Conservation (phyloP, 805 yeast genomes). For the Barnettozyma populi region DNA sequence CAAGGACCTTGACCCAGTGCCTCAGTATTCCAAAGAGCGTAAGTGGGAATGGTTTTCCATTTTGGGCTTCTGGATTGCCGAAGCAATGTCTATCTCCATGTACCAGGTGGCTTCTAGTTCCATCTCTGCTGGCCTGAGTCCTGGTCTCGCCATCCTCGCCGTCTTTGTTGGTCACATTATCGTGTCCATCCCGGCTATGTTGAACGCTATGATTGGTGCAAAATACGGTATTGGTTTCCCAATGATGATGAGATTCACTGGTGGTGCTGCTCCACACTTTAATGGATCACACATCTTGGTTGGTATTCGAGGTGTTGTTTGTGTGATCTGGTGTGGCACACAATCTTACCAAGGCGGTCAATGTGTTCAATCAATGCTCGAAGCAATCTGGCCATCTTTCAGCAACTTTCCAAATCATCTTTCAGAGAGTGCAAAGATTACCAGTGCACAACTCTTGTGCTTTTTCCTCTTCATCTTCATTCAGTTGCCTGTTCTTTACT, state of each 20-base stretch:
- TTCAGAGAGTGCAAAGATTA: conserved; percentile 19
- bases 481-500: conserved; percentile 30
- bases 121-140: conserved; percentile 52
- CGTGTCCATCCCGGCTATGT: conserved; percentile 23
- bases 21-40: conserved; percentile 47
- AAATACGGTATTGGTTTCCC: conserved; percentile 33
- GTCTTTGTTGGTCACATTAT: conserved; percentile 25
- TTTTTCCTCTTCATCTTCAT: conserved; percentile 30
- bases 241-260: conserved; percentile 28
- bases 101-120: conserved; percentile 79
- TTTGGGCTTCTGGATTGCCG: conserved; percentile 60
- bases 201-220: conserved; percentile 26
- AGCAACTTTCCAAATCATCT: conserved; percentile 32
- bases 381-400: conserved; percentile 50
- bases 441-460: conserved; percentile 28
- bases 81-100: conserved; percentile 71
- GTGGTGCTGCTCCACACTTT: conserved; percentile 31
- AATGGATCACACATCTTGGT: conserved; percentile 28
- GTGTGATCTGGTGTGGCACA: conserved; percentile 61
- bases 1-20: conserved; percentile 64
- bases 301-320: conserved; percentile 30
- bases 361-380: conserved; percentile 62
- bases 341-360: conserved; percentile 72
- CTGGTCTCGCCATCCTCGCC: conserved; percentile 41
- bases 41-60: conserved; percentile 60